Evolutionary conservation across 1,284 basidiomycete genomes (phyloP).

Genomic region (Pseudozyma thailandica): DNA sequence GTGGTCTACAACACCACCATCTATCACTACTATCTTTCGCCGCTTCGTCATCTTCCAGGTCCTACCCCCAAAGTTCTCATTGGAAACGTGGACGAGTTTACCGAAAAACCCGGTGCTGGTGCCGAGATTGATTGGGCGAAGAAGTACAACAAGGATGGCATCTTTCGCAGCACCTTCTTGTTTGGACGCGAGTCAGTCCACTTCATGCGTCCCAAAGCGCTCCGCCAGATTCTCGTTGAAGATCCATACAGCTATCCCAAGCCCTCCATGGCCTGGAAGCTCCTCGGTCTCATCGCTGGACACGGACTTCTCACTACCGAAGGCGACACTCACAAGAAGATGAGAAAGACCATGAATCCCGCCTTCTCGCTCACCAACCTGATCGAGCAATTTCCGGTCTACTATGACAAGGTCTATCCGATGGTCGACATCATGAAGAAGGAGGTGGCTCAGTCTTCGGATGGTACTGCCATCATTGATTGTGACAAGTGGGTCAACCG

Average conservation of each 20-base stretch:
- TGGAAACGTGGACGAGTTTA: conserved; percentile 43
- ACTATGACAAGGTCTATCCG: conserved; percentile 50
- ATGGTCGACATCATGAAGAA: conserved; percentile 48
- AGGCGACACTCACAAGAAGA: conserved; percentile 51
- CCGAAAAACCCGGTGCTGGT: conserved; percentile 28
- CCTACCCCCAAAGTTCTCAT: conserved; percentile 37
- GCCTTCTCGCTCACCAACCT: conserved; percentile 56
- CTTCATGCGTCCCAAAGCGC: conserved; percentile 35
- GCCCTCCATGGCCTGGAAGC: conserved; percentile 38
- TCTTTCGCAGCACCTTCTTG: conserved; percentile 35
- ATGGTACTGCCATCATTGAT: conserved; percentile 51
- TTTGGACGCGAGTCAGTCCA: conserved; percentile 46
- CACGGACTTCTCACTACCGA: conserved; percentile 56
- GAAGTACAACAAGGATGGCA: conserved; percentile 30
- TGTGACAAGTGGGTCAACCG: conserved; percentile 50
- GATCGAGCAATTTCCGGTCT: conserved; percentile 55
- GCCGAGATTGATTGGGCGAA: conserved; percentile 40
- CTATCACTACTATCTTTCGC: conserved; percentile 40
- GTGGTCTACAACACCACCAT: conserved; percentile 41
- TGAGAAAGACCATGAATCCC: conserved; percentile 60
- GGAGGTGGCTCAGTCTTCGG: conserved; percentile 33
- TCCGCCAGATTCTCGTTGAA: conserved; percentile 50
- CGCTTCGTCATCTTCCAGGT: conserved; percentile 45
- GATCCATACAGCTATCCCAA: conserved; percentile 52
- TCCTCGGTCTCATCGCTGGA: conserved; percentile 47